Base-by-base conservation (phyloP, 805 yeast species). In the Ogataea methanolica region DNA sequence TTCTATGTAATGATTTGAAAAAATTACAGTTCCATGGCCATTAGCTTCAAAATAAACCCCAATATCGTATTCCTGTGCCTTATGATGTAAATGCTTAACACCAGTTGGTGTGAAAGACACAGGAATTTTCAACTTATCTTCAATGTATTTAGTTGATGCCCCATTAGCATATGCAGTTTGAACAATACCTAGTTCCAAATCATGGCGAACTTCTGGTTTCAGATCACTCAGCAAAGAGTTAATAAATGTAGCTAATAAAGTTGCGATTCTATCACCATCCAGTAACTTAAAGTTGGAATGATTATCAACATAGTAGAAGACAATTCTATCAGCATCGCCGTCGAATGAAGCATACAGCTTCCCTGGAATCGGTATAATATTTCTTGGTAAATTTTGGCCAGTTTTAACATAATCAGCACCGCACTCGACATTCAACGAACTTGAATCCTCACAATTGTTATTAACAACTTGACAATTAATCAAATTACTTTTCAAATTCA, bases 101-200 rank as follows among this genome's bases (percentile, higher is more conserved):
- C 99, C 99, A 2, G 99, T 94, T 39, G 96, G 85, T 0, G 98
- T 88, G 65, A 92, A 88, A 1, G 80, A 79, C 5, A 89, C 96
- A 1, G 96, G 96, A 14, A 88, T 68, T 45, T 79, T 73, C 57
- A 92, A 73, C 1, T 66, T 71, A 2, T 82, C 68, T 39, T 75
- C 74, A 29, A 92, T 71, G 60, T 80, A 92, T 35, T 76, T 69
- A 0, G 98, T 88, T 1, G 97, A 87, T 6, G 85, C 79, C 11
- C 99, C 99, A 64, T 94, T 94, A 43, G 99, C 99, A 61, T 94
- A 94, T 0, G 99, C 99, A 1, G 99, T 94, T 70, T 94, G 99
- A 33, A 94, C 90, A 5, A 91, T 94, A 8, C 97, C 99, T 44
- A 76, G 57, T 14, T 44, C 59, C 46, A 75, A 65, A 19, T 52